Evolutionary conservation across 2,329 filamentous ascomycete genomes (phyloP), one percentile per base, ranked within the genome.

Genomic region (Colletotrichum cordylinicola): DNA sequence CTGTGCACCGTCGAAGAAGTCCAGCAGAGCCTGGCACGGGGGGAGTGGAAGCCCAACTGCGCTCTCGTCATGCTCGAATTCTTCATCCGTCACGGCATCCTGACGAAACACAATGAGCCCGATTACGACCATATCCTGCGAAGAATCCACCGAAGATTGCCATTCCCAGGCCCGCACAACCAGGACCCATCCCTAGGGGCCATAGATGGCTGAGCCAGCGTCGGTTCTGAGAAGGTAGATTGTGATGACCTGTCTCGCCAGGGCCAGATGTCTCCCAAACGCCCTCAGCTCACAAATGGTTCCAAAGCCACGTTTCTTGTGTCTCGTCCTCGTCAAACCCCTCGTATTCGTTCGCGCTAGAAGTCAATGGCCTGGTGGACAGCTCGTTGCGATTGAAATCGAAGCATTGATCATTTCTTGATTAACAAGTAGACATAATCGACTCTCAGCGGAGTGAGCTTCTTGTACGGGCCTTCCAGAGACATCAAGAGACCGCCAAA

Each of bases 11-110:
- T 98, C 55, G 91, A 94, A n/a, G 91, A 98, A 84, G 91, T 98
- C 60, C 91, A 93, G 83, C 87, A 89, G 73, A 92, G 93, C 60
- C 86, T 99, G 81, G 90, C 89, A 18, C 87, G 88, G 68, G 95
- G 94, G 16, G 91, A 93, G 79, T 99, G 96, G 88, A 99, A 99
- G 88, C 94, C 96, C 3, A 98, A 98, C 83, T 98, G 96, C 84
- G 94, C 94, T 16, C 83, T 97, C 74, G 91, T 98, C 64, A 86
- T 97, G 82, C 85, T 98, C 61, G 96, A 98, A 83, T 99, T 98
- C 86, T 94, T 99, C 82, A 89, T 98, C 79, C 91, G 96, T 69
- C 95, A 96, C 84, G 94, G 95, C 1, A 91, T 98, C 77, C 82
- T 98, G 81, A 98, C 93, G 10, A 84, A 87, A 58, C 94, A 94